These are phyloP conservation scores for Komagataella pseudopastoris DNA, from an alignment of 805 yeast species.

Conservation along the genomic window DNA sequence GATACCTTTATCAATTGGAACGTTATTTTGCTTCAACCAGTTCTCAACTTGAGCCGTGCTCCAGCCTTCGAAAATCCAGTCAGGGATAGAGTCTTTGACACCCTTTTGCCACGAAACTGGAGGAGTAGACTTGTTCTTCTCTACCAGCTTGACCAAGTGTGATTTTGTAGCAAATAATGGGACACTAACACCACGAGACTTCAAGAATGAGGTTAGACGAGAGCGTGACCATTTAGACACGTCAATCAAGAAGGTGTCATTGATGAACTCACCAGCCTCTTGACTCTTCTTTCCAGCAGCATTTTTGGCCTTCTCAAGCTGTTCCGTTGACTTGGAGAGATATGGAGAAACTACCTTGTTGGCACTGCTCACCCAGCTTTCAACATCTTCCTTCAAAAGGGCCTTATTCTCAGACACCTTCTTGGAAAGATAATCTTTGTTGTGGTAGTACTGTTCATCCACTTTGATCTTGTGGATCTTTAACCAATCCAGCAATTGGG, in stretches of 20 bases:
- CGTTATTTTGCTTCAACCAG: conserved; percentile 24
- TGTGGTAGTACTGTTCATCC: conserved; percentile 17
- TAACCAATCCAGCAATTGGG: conserved; percentile 44
- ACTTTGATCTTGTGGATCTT: conserved; percentile 26
- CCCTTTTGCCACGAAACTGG: conserved; percentile 7
- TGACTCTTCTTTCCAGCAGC: neutral
- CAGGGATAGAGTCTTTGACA: conserved; percentile 12
- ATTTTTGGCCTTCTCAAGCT: neutral
- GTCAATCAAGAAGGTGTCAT: conserved; percentile 31
- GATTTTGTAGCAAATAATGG: conserved; percentile 25
- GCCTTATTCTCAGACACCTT: conserved; percentile 20
- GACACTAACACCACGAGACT: conserved; percentile 24
- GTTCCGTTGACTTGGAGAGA: conserved; percentile 20
- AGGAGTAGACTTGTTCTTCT: conserved; percentile 22
- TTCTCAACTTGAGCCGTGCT: conserved; percentile 22
- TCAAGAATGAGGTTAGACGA: conserved; percentile 25
- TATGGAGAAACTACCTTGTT: conserved; percentile 13
- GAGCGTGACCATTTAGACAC: conserved; percentile 33
- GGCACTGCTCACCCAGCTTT: conserved; percentile 19
- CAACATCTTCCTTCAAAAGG: conserved; percentile 24
- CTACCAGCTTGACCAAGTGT: conserved; percentile 25
- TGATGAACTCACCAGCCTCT: conserved; percentile 20
- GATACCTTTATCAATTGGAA: conserved; percentile 10
- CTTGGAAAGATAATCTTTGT: conserved; percentile 21
- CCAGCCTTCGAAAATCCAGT: conserved; percentile 22